Evolutionary conservation across 148 eudicot species (phyloP), one percentile per base, ranked within the genome.

Genomic region (Linanthus parryae): DNA sequence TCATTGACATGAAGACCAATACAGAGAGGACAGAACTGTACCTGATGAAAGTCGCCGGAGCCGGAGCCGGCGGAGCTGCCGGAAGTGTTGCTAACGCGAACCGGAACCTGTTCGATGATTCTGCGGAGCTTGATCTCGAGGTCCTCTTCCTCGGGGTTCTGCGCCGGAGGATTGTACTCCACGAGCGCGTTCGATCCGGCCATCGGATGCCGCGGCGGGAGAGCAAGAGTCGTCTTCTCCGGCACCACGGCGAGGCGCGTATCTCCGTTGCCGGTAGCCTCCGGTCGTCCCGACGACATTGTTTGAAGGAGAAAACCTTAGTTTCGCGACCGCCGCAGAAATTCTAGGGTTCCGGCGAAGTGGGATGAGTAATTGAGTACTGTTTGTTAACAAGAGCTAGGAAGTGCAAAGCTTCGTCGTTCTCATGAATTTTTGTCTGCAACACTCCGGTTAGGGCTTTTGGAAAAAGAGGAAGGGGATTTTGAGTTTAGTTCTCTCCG

Each of bases 41-140:
- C 99, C 99, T 92, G 99, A 60, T 88, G 99, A 34, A 92, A 92
- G 53, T 92, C 99, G 20, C 99, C 99, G 50, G 99, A 92, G 52
- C 99, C 99, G 2, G 96, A 88, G 66, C 99, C 99, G 16, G 99
- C 99, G 10, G 99, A 92, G 54, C 96, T 84, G 10, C 99, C 99
- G 30, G 99, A 92, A 13, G 99, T 87, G 38, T 92, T 92, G 54
- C 73, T 87, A 23, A 92, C 99, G 3, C 96, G 94, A 21, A 87
- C 98, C 1, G 98, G 98, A 37, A 92, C 96, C 34, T 81, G 75
- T 8, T 87, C 96, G 14, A 84, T 65, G 21, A 92, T 92, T 12
- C 96, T 74, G 14, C 96, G 85, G 13, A 92, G 96, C 61, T 92
- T 92, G n/a, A 92, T 41, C 60, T 92, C 96, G 41, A 87, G 78